These are phyloP conservation scores for Scheffersomyces stipitis DNA, from an alignment of 805 yeast species.

Conservation along the genomic window DNA sequence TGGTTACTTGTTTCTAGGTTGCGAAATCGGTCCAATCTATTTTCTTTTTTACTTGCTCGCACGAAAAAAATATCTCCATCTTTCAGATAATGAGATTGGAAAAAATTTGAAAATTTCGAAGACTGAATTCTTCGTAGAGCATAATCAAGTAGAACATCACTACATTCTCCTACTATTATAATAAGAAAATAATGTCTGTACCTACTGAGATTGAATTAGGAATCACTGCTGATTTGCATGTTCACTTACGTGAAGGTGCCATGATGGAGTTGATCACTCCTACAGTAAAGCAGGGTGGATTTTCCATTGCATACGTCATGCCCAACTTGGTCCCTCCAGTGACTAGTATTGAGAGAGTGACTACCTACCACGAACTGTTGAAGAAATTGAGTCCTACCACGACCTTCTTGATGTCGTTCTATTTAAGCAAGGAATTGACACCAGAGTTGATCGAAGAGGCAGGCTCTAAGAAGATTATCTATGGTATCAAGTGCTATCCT, in stretches of 20 bases:
- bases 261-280: constrained; percentile 95
- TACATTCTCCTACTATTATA: too few relatives aligned
- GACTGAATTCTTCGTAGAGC: too few relatives aligned
- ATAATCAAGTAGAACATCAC: too few relatives aligned
- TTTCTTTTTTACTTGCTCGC: too few relatives aligned
- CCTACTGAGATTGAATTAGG: constrained; percentile 53
- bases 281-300: constrained; percentile 85
- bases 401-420: constrained; percentile 88
- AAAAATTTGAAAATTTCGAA: background rate
- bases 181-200: background rate
- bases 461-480: constrained; percentile 61
- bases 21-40: too few relatives aligned
- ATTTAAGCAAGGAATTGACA: constrained; percentile 73
- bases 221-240: constrained; percentile 88
- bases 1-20: too few relatives aligned
- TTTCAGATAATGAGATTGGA: background rate
- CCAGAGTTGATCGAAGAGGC: constrained; percentile 85
- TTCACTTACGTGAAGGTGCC: constrained; percentile 88
- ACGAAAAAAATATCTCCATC: background rate
- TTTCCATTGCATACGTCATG: constrained; percentile 91
- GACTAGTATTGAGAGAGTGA: constrained; percentile 70
- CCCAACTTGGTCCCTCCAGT: constrained; percentile 95
- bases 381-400: constrained; percentile 74
- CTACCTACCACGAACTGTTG: constrained; percentile 64
- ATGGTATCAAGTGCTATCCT: constrained; percentile 95